Evolutionary conservation across 2,329 filamentous ascomycete genomes (phyloP).

Genomic region (Aspergillus fischeri): DNA sequence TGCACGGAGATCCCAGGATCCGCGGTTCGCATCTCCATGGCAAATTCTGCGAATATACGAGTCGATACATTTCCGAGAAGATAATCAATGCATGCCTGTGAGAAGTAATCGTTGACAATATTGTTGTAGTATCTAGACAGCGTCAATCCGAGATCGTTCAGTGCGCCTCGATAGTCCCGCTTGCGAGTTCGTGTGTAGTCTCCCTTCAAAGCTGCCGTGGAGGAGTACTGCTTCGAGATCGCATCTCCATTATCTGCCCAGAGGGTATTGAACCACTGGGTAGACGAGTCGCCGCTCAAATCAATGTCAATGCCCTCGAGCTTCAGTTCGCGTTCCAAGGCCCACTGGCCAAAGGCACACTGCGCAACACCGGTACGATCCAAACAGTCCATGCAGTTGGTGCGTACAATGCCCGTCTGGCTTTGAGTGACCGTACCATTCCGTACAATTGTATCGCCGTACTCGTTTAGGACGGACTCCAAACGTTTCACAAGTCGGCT

Average conservation of each 20-base stretch:
- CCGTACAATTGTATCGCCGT: constrained; percentile 65
- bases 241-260: constrained; percentile 99
- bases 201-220: constrained; percentile 91
- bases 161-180: constrained; percentile 81
- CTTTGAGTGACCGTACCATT: constrained; percentile 38
- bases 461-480: constrained; percentile 61
- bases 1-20: constrained; percentile 86
- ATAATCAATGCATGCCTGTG: constrained; percentile 92
- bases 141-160: constrained; percentile 87
- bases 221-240: constrained; percentile 92
- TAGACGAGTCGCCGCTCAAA: constrained; percentile 70
- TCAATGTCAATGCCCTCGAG: constrained; percentile 72
- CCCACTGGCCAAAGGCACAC: constrained; percentile 79
- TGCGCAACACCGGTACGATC: constrained; percentile 96
- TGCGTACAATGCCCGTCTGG: constrained; percentile 78
- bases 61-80: constrained; percentile 82
- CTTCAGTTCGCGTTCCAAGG: constrained; percentile 74
- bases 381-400: constrained; percentile 98
- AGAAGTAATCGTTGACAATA: constrained; percentile 96
- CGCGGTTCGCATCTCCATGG: constrained; percentile 85
- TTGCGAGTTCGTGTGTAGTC: constrained; percentile 92
- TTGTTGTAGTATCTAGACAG: constrained; percentile 73
- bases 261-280: constrained; percentile 89
- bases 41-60: constrained; percentile 88
- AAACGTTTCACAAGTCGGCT: constrained; percentile 70